A percentile compares a stretch with the other conserved stretches of the same genome.
These are phyloP conservation scores for Amphichorda felina DNA, from an alignment of 2,329 filamentous ascomycete genomes.

Conservation along the genomic window DNA sequence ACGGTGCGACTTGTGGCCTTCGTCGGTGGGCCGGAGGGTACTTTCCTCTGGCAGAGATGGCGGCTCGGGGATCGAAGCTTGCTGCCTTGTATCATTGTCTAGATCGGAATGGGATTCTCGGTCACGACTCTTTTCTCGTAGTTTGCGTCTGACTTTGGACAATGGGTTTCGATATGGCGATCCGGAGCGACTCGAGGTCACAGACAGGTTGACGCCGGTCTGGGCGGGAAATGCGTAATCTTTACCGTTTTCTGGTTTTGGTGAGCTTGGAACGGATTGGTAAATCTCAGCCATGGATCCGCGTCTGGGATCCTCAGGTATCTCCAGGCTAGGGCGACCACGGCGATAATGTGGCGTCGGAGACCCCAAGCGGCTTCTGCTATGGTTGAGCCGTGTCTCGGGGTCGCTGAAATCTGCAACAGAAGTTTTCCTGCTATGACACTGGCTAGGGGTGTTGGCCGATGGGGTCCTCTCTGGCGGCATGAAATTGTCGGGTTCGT, in stretches of 20 bases:
- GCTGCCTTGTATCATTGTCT: slow-evolving; percentile 18
- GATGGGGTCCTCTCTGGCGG: slow-evolving; percentile 8
- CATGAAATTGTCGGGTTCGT: too few species aligned
- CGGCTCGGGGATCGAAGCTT: slow-evolving; percentile 12
- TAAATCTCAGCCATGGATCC: slow-evolving; percentile 29
- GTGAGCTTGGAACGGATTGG: slow-evolving; percentile 37
- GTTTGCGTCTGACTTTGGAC: slow-evolving; percentile 41
- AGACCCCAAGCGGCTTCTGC: slow-evolving; percentile 9
- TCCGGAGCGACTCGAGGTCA: slow-evolving; percentile 46
- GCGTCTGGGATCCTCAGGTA: slow-evolving; percentile 19
- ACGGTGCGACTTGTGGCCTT: slow-evolving; percentile 34
- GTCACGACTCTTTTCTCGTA: slow-evolving; percentile 41
- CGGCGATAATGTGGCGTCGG: slow-evolving; percentile 11
- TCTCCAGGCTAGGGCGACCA: slow-evolving; percentile 34
- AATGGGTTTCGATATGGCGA: slow-evolving; percentile 53
- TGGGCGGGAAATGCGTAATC: slow-evolving; percentile 15
- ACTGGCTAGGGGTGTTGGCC: slow-evolving; percentile 11
- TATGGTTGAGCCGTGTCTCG: slow-evolving; percentile 17
- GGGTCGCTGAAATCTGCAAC: slow-evolving; percentile 25
- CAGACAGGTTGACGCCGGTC: slow-evolving; percentile 44
- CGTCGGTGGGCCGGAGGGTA: slow-evolving; percentile 22
- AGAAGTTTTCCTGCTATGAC: slow-evolving; percentile 23
- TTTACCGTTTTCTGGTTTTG: slow-evolving; percentile 33
- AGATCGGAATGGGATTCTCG: slow-evolving; percentile 19
- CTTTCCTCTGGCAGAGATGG: slow-evolving; percentile 11